Evolutionary conservation across 2,329 filamentous ascomycete species (phyloP), one percentile per base, ranked within the genome.

Genomic region (Venturia asperata): DNA sequence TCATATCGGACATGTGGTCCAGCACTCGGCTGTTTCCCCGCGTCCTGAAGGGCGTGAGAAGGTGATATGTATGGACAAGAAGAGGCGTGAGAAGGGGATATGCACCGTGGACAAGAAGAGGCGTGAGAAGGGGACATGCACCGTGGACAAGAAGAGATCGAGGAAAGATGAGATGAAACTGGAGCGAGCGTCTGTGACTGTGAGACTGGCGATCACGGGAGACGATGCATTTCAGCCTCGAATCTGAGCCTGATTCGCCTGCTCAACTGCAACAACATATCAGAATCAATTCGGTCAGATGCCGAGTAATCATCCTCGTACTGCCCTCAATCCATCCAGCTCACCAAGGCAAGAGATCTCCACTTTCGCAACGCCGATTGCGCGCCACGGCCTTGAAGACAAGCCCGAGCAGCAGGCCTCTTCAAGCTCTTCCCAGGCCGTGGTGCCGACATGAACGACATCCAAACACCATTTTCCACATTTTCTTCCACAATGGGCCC

Each of bases 401-500:
- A n/a, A n/a, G 2, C 7, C 45, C 5, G 49, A 34, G 5, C 30
- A 19, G 30, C 52, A 21, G 30, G 52, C 30, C 30, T 19, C 19
- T 24, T 37, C 6, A 6, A 34, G 30, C 30, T 34, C 30, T 34
- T 34, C 30, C 30, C 30, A n/a, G n/a, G n/a, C n/a, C 45, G 45
- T 6, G 27, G 17, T 37, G 1, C 47, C 47, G 47, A 27, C 21
- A 52, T 52, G 24, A 27, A 10, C 47, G 24, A 52, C 47, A 27
- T 21, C 47, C 24, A 27, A 52, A 27, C 47, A 52, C 5, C 1
- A 52, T 47, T n/a, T n/a, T 43, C 21, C 43, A 52, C 61, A 15
- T 52, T 63, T 27, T 47, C 37, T n/a, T 43, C 21, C 43, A 52
- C 61, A 15, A 63, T 63, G 61, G 43, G 42, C 9, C 39, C 39